These are phyloP conservation scores for Pseudovirgaria hyperparasitica DNA, from an alignment of 2,329 filamentous ascomycete genomes.

Conservation along the genomic window DNA sequence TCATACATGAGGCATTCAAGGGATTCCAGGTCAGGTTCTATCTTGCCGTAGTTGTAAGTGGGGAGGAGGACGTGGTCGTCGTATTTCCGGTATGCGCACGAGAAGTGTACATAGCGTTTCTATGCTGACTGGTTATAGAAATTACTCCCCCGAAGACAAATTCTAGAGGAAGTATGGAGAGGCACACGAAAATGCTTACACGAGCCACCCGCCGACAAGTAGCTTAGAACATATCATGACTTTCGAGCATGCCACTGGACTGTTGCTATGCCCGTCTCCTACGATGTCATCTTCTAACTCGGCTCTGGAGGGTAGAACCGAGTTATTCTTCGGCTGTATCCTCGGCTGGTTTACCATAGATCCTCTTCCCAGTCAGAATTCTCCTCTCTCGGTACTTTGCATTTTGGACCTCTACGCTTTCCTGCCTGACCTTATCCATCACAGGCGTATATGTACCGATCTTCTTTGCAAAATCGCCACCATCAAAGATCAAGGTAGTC, in stretches of 20 bases:
- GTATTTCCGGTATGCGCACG: constrained; percentile 60
- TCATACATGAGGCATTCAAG: constrained; percentile 88
- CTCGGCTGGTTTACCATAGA: too few relatives aligned
- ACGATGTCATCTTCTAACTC: too few relatives aligned
- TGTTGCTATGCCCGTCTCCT: too few relatives aligned
- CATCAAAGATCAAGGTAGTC: constrained; percentile 45
- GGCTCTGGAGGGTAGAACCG: too few relatives aligned
- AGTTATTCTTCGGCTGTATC: too few relatives aligned
- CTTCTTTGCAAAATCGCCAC: constrained; percentile 39
- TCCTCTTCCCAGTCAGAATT: constrained; percentile 16
- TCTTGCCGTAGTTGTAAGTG: constrained; percentile 78
- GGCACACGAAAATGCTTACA: constrained; percentile 73
- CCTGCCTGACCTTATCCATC: constrained; percentile 42
- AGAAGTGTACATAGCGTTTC: background rate
- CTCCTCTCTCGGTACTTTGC: constrained; percentile 35
- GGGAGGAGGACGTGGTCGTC: constrained; percentile 80
- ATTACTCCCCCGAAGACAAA: constrained; percentile 57
- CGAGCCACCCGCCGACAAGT: too few relatives aligned
- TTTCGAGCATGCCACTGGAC: too few relatives aligned
- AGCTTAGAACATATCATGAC: too few relatives aligned
- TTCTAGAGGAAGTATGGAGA: constrained; percentile 84
- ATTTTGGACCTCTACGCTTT: constrained; percentile 49
- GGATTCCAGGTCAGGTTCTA: constrained; percentile 89
- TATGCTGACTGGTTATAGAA: constrained; percentile 26
- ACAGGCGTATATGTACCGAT: constrained; percentile 46